A percentile compares a stretch with the other conserved stretches of the same genome.
These are phyloP conservation scores for Citrus maxima DNA, from an alignment of 345 rosid species.

Conservation along the genomic window DNA sequence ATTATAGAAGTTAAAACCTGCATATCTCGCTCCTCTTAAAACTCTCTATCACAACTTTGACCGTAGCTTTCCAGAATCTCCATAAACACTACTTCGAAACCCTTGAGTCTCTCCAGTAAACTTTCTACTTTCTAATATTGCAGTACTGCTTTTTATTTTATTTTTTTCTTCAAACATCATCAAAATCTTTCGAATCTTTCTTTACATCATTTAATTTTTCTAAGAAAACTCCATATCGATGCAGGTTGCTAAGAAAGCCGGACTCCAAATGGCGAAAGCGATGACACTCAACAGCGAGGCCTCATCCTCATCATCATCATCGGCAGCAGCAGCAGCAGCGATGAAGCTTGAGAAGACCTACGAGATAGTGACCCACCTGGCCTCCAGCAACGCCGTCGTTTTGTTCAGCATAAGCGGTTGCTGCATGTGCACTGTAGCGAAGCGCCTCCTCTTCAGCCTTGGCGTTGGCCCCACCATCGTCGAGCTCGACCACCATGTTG, in stretches of 20 bases:
- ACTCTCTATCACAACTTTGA: neutral
- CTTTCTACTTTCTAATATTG: neutral
- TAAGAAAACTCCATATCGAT: neutral
- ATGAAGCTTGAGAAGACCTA: conserved; percentile 31
- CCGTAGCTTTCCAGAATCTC: neutral
- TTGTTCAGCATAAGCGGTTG: conserved; percentile 80
- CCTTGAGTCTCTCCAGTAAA: neutral
- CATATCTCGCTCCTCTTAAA: neutral
- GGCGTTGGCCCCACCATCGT: conserved; percentile 83
- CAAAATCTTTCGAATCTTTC: neutral
- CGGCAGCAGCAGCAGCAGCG: neutral
- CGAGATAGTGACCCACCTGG: conserved; percentile 54
- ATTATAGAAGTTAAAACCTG: neutral
- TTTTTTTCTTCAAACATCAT: neutral
- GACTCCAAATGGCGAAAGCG: conserved; percentile 19
- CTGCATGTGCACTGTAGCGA: conserved; percentile 95
- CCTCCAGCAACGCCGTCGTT: conserved; percentile 69
- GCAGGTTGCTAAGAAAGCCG: conserved; percentile 29
- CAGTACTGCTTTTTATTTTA: too few species aligned
- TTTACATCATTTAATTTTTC: neutral
- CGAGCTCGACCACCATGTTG: conserved; percentile 65
- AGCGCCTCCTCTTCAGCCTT: conserved; percentile 82
- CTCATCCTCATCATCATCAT: neutral
- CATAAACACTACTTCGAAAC: neutral
- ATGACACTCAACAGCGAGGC: conserved; percentile 11